These are phyloP conservation scores for Selenicereus undatus DNA, from an alignment of 148 eudicot genomes.

Conservation along the genomic window DNA sequence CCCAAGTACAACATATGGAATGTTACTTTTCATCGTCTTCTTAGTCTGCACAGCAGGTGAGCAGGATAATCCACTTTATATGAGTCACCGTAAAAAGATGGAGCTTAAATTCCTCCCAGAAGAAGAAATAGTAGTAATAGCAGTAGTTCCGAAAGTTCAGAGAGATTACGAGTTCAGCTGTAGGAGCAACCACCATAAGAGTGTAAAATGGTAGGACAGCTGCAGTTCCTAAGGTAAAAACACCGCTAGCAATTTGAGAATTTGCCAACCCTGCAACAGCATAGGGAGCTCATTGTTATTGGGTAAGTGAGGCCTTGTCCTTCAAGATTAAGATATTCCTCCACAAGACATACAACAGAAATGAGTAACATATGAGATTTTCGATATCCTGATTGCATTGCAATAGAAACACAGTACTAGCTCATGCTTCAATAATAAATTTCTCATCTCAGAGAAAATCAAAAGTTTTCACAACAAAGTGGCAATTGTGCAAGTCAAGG, in stretches of 20 bases:
- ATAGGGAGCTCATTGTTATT: conserved; percentile 1
- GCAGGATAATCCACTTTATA: conserved; percentile 5
- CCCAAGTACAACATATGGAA: conserved; percentile 72
- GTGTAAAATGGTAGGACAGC: conserved; percentile 93
- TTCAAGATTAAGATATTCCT: neutral
- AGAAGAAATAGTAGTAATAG: no score
- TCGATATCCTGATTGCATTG: neutral
- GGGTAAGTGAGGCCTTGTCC: neutral
- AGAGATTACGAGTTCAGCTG: conserved; percentile 63
- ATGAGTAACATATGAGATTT: neutral
- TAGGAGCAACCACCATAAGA: conserved; percentile 89
- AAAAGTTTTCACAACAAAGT: no score
- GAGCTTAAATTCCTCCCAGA: neutral
- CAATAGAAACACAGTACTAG: no score
- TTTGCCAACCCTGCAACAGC: conserved; percentile 47
- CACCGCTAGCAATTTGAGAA: conserved; percentile 61
- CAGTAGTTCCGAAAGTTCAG: neutral
- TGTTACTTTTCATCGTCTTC: conserved; percentile 61
- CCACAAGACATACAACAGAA: no score
- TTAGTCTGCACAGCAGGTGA: conserved; percentile 57
- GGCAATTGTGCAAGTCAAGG: no score
- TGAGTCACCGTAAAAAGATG: neutral
- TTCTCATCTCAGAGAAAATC: no score
- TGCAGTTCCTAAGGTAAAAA: conserved; percentile 75
- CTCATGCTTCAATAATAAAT: neutral